Percentiles rank a stretch among this genome's conserved stretches.
phyloP scores from a whole-genome alignment of 2,329 filamentous ascomycete species.

The Aspergillus pseudoviridinutans region DNA sequence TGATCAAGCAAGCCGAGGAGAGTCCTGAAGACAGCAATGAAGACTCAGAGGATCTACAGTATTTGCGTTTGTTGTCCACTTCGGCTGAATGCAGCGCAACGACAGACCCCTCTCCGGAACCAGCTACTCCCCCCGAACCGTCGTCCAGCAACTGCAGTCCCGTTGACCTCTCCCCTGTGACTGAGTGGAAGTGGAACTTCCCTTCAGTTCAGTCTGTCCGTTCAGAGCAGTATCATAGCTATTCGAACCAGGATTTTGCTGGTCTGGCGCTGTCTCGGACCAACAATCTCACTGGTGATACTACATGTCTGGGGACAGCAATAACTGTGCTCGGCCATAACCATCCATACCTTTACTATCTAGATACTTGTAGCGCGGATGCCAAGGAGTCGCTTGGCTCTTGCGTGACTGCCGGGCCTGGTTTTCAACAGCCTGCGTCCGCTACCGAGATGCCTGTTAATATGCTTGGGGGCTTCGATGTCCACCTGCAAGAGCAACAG shows the following conservation, averaged over 20 bases:
- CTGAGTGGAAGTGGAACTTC: constrained; percentile 28
- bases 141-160: constrained; percentile 21
- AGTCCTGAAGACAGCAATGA: constrained; percentile 32
- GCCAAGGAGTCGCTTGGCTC: constrained; percentile 12
- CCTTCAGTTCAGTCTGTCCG: constrained; percentile 16
- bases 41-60: constrained; percentile 34
- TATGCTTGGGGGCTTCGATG: constrained; percentile 23
- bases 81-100: constrained; percentile 36
- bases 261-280: constrained; percentile 18
- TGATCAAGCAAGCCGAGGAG: constrained; percentile 43
- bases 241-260: constrained; percentile 17
- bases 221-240: constrained; percentile 18
- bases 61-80: constrained; percentile 32
- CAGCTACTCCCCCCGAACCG: constrained; percentile 30
- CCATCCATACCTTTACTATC: constrained; percentile 24
- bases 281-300: constrained; percentile 9
- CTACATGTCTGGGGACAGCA: constrained; percentile 11
- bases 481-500: constrained; percentile 21
- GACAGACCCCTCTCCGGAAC: constrained; percentile 37
- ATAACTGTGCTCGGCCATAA: constrained; percentile 11
- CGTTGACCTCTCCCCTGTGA: constrained; percentile 14
- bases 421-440: constrained; percentile 9
- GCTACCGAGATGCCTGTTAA: constrained; percentile 17
- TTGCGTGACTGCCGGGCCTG: constrained; percentile 12
- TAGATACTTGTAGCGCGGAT: constrained; percentile 13